Evolutionary conservation across 2,329 filamentous ascomycete genomes (phyloP), one percentile per base, ranked within the genome.

Genomic region (Ophiostoma sp.): DNA sequence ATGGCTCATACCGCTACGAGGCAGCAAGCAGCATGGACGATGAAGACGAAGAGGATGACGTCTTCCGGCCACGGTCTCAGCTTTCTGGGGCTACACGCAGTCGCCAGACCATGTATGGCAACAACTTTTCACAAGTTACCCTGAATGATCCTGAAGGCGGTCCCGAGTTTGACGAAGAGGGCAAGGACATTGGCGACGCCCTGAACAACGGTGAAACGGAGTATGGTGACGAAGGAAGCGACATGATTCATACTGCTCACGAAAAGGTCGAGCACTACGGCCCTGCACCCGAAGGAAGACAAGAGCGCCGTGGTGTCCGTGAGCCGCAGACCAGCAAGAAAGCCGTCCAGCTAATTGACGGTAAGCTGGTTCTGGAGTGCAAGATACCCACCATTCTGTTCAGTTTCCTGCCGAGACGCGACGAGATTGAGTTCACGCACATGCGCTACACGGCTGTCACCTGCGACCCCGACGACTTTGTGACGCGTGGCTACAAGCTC

Each of bases 381-480:
- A 99, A 99, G 81, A 99, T 99, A 74, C 95, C 96, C 0, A 99
- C 95, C 0, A 99, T 98, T 75, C 84, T 99, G 57, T 96, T 98
- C 85, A 97, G 93, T 78, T 99, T 99, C 81, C 82, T 99, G 72
- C 96, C 96, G 0, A 88, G 94, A 20, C 88, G 94, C 72, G 93
- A 97, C 77, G 94, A 97, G 79, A 85, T 94, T 73, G 95, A 99
- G 77, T 99, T 99, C 79, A 99, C 95, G 4, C 91, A 94, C 77
- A 94, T 94, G 91, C 88, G 94, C 76, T 98, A 98, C 80, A 91
- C 93, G 3, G 94, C 94, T 11, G 94, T 94, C 33, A 98, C 94
- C 0, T 97, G 94, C 82, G 94, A 98, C 76, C 94, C 94, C 0
- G 86, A 88, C 20, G 88, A 96, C 71, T 98, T 97, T 78, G 1